A percentile compares a stretch with the other conserved stretches of the same genome.
Evolutionary conservation across 768 basidiomycete species (phyloP).

Genomic region (Pulveroboletus frians): DNA sequence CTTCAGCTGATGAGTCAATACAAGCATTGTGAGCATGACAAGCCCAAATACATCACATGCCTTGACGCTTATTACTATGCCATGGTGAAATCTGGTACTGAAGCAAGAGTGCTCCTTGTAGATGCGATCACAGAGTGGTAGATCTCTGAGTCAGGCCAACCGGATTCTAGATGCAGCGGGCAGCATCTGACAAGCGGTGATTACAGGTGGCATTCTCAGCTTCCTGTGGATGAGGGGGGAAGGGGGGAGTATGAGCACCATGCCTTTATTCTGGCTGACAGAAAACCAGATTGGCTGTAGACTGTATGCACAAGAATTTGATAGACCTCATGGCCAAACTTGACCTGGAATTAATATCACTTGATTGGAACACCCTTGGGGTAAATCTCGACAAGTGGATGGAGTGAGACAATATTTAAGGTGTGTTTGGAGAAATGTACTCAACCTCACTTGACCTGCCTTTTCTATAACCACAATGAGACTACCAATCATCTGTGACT

Average conservation of each 20-base stretch:
- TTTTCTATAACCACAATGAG: too few relatives aligned
- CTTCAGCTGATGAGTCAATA: too few relatives aligned
- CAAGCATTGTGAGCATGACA: too few relatives aligned
- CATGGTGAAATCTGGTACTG: constrained; percentile 4
- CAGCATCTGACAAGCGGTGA: constrained; percentile 12
- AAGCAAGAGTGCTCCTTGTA: constrained; percentile 20
- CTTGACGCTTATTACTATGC: too few relatives aligned
- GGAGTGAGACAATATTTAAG: too few relatives aligned
- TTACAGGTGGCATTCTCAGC: constrained; percentile 8
- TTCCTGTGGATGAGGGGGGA: constrained; percentile 20
- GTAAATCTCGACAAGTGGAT: too few relatives aligned
- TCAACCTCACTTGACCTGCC: too few relatives aligned
- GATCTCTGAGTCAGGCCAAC: constrained; percentile 6
- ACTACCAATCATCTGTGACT: too few relatives aligned
- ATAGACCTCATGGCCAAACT: not conserved
- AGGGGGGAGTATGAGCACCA: constrained; percentile 23
- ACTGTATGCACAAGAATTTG: not conserved
- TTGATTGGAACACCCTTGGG: constrained; percentile 14
- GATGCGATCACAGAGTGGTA: not conserved
- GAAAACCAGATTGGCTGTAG: not conserved
- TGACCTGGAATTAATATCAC: constrained; percentile 16
- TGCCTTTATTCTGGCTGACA: constrained; percentile 14
- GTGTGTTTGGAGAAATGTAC: too few relatives aligned
- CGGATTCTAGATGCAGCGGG: constrained; percentile 8
- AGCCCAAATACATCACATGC: too few relatives aligned